These are phyloP conservation scores for Sutorius eximius DNA, from an alignment of 1,284 basidiomycete genomes.

Conservation along the genomic window DNA sequence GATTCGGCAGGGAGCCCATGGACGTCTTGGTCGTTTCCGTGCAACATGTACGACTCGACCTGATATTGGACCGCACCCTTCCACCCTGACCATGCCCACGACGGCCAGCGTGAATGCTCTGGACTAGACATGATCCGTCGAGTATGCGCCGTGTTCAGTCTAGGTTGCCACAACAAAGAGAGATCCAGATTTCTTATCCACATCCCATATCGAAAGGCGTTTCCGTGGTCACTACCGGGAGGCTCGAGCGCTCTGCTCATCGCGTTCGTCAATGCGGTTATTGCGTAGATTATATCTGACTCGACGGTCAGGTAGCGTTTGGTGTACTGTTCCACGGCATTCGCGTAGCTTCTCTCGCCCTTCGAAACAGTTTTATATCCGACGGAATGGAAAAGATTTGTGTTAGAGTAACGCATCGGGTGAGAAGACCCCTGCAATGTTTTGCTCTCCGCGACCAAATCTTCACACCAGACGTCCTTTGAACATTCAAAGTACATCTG, in stretches of 20 bases:
- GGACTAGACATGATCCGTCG: background rate
- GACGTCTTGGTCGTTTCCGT: background rate
- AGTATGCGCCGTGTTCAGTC: conserved; percentile 1
- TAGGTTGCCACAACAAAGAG: conserved; percentile 7
- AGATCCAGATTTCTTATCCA: background rate
- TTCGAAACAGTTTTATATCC: background rate
- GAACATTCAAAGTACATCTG: conserved; percentile 24
- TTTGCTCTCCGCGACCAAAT: conserved; percentile 18
- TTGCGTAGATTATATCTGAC: conserved; percentile 19
- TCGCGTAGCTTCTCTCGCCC: conserved; percentile 2
- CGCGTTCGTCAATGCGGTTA: conserved; percentile 18
- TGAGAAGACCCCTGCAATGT: background rate
- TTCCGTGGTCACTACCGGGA: background rate
- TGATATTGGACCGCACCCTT: conserved; percentile 19
- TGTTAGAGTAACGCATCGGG: background rate
- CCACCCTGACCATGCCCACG: conserved; percentile 27
- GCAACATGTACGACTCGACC: conserved; percentile 3
- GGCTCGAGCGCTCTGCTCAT: conserved; percentile 11
- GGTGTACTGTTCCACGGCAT: conserved; percentile 11
- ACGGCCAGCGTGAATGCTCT: conserved; percentile 9
- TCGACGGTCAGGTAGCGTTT: conserved; percentile 12
- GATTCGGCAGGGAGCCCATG: conserved; percentile 11
- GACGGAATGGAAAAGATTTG: background rate
- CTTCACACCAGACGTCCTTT: conserved; percentile 22
- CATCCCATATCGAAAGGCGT: conserved; percentile 20